phyloP scores from a whole-genome alignment of 2,329 filamentous ascomycete genomes.

The Exophiala lecanii-corni region DNA sequence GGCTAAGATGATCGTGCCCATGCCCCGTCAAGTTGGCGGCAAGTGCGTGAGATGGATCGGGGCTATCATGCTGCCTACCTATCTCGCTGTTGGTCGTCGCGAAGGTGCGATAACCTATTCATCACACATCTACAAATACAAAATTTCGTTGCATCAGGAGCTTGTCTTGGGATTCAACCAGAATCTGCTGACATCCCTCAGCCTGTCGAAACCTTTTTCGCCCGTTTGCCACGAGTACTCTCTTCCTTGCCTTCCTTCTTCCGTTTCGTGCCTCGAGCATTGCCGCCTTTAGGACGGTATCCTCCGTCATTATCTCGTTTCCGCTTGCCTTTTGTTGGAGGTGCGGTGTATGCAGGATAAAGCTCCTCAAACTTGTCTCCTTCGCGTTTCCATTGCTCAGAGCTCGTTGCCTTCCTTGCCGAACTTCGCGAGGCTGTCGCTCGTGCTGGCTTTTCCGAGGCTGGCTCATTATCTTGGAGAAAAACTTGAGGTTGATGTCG shows the following conservation, averaged over 20 bases:
- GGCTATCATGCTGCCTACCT: too few relatives aligned
- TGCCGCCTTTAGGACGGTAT: slow-evolving; percentile 45
- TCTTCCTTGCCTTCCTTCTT: slow-evolving; percentile 32
- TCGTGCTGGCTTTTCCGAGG: slow-evolving; percentile 39
- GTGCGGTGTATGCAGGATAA: slow-evolving; percentile 35
- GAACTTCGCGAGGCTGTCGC: slow-evolving; percentile 39
- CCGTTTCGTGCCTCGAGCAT: slow-evolving; percentile 35
- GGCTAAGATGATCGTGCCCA: too few relatives aligned
- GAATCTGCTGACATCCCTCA: too few relatives aligned
- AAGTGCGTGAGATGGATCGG: too few relatives aligned
- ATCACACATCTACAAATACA: background rate
- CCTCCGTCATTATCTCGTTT: slow-evolving; percentile 46
- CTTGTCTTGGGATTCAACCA: too few relatives aligned
- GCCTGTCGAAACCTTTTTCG: slow-evolving; percentile 22
- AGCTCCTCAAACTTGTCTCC: slow-evolving; percentile 43
- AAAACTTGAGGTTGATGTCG: slow-evolving; percentile 80
- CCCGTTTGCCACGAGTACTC: slow-evolving; percentile 13
- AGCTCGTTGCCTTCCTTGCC: slow-evolving; percentile 34
- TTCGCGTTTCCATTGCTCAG: slow-evolving; percentile 27
- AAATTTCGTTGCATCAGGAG: slow-evolving; percentile 2
- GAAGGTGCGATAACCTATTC: background rate
- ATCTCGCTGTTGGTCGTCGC: slow-evolving; percentile 1
- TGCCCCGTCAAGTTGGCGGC: too few relatives aligned
- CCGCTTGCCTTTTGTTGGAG: slow-evolving; percentile 34
- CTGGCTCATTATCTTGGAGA: slow-evolving; percentile 65